Conservation (phyloP, 192 early-diverging fungal genomes). For the Ambispora gerdemannii region DNA sequence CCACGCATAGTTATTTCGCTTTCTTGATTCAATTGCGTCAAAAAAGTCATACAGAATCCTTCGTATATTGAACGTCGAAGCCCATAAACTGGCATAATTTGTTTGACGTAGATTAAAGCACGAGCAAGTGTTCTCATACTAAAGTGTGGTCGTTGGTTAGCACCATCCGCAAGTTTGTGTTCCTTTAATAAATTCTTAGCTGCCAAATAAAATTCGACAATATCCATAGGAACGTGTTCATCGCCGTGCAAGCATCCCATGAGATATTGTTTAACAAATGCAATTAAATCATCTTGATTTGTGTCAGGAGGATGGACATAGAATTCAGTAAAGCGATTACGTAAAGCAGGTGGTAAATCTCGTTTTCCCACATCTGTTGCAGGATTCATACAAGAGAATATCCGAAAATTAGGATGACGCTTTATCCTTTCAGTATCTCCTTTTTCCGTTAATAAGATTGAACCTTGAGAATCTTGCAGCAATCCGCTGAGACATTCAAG, state of each 20-base stretch:
- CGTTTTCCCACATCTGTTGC: constrained; percentile 97
- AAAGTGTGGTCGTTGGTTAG: constrained; percentile 82
- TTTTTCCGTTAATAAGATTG: constrained; percentile 85
- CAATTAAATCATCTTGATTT: constrained; percentile 71
- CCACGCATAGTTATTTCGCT: constrained; percentile 55
- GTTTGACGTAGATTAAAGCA: constrained; percentile 75
- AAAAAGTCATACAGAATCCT: constrained; percentile 93
- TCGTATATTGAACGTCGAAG: constrained; percentile 85
- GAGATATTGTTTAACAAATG: constrained; percentile 80
- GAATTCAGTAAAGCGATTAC: constrained; percentile 92
- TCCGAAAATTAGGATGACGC: constrained; percentile 88
- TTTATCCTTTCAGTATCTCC: constrained; percentile 82
- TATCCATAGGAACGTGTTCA: constrained; percentile 53
- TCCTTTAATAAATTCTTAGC: constrained; percentile 67
- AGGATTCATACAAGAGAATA: constrained; percentile 99
- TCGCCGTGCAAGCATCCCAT: constrained; percentile 57
- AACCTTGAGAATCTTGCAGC: constrained; percentile 75
- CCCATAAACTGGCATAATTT: constrained; percentile 71
- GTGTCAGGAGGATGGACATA: constrained; percentile 92
- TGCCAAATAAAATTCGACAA: constrained; percentile 79
- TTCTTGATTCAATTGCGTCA: constrained; percentile 77
- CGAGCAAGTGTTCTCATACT: constrained; percentile 91
- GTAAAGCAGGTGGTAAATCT: constrained; percentile 87
- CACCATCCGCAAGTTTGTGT: constrained; percentile 85
- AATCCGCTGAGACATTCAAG: constrained; percentile 88